phyloP scores from a whole-genome alignment of 2,329 filamentous ascomycete genomes.

The Phoma sp. region DNA sequence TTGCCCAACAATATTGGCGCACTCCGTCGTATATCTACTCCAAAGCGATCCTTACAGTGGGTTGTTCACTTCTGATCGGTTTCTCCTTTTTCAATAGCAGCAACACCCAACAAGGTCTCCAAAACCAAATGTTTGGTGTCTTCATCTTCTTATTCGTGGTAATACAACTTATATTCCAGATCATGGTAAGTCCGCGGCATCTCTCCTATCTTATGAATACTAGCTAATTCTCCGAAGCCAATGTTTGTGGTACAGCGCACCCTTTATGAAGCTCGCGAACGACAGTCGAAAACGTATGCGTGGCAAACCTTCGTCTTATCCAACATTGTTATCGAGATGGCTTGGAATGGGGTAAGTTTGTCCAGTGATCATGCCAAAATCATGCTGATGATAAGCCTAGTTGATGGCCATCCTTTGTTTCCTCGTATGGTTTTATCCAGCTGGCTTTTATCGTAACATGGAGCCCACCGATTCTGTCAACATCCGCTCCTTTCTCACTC shows the following conservation, averaged over 20 bases:
- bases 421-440: slow-evolving; percentile 64
- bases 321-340: slow-evolving; percentile 72
- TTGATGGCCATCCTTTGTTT: slow-evolving; percentile 59
- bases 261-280: slow-evolving; percentile 64
- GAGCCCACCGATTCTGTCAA: slow-evolving; percentile 60
- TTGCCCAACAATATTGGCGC: slow-evolving; percentile 56
- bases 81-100: slow-evolving; percentile 52
- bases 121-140: slow-evolving; percentile 56
- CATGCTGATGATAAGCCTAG: slow-evolving; percentile 32
- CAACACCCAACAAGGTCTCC: slow-evolving; percentile 50
- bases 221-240: slow-evolving; percentile 41
- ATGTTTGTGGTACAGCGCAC: slow-evolving; percentile 62
- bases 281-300: slow-evolving; percentile 71
- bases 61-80: slow-evolving; percentile 41
- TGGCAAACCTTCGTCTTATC: slow-evolving; percentile 75
- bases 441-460: slow-evolving; percentile 74
- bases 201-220: not conserved
- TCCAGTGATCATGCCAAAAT: too few relatives aligned
- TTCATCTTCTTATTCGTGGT: slow-evolving; percentile 57
- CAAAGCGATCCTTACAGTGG: slow-evolving; percentile 39
- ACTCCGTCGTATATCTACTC: slow-evolving; percentile 52
- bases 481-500: slow-evolving; percentile 72
- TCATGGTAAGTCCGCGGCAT: slow-evolving; percentile 46
- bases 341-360: slow-evolving; percentile 57
- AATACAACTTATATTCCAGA: slow-evolving; percentile 51